Percentiles rank a stretch among this genome's conserved stretches.
phyloP scores from a whole-genome alignment of 345 rosid genomes.

The Salix exigua region DNA sequence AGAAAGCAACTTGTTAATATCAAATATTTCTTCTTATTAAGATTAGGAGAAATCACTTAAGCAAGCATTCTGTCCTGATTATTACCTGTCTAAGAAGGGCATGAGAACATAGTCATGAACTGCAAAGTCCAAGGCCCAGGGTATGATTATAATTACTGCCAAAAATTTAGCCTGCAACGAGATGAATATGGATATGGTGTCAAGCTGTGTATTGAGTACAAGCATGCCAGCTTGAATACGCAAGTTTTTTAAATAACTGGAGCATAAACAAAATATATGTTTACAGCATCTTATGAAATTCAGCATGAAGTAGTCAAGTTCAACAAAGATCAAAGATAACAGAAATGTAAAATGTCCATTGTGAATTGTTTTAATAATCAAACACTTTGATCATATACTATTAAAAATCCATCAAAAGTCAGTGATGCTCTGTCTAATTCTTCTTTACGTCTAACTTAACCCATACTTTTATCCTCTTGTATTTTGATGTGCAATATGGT shows the following conservation, averaged over 20 bases:
- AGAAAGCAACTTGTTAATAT: not conserved
- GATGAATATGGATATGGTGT: constrained; percentile 16
- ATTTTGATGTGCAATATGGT: not conserved
- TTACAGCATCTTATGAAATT: not conserved
- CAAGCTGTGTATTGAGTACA: not conserved
- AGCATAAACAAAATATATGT: not conserved
- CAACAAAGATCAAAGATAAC: not conserved
- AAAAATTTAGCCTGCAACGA: constrained; percentile 76
- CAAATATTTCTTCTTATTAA: too few species aligned
- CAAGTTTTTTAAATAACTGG: not conserved
- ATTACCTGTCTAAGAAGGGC: constrained; percentile 94
- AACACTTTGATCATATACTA: not conserved
- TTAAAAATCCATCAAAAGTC: not conserved
- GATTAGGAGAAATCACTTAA: not conserved
- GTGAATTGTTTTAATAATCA: not conserved
- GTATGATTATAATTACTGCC: constrained; percentile 67
- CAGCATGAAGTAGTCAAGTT: not conserved
- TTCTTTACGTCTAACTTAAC: not conserved
- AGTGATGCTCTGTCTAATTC: not conserved
- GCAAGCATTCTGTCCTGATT: not conserved
- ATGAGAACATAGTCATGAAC: constrained; percentile 90
- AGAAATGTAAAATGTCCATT: not conserved
- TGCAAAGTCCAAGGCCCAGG: constrained; percentile 79
- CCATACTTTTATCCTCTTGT: not conserved
- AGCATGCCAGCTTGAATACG: not conserved